Evolutionary conservation across 208 protist species (phyloP), one percentile per base, ranked within the genome.

Genomic region (Endotrypanum monterogeii): DNA sequence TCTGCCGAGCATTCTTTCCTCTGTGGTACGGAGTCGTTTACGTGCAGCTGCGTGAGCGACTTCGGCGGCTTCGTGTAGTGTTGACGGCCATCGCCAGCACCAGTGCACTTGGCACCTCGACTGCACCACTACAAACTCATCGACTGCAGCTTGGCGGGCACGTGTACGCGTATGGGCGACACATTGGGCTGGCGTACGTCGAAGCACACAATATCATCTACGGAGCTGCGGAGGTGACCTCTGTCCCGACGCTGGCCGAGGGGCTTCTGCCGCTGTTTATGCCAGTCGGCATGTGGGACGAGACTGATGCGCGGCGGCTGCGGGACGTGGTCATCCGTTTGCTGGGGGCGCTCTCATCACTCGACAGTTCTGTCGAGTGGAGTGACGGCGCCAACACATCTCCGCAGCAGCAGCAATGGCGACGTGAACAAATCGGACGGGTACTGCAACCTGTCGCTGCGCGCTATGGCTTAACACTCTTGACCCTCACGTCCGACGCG

Each of bases 191-290:
- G 6, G 55, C 71, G 56, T 96, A 96, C 77, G 78, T 96, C 5
- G 71, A 68, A n/a, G 79, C 78, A 54, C 89, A 93, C 74, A 86
- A 93, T 80, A 84, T 85, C 20, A 30, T 96, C 14, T 96, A 95
- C 76, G 89, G 87, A 32, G 79, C 55, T 1, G 76, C 83, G 20
- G 89, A 82, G 56, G 71, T 79, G 54, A 86, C 85, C 61, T 74
- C 84, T 5, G 62, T 83, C 8, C 71, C 51, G 51, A 74, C 92
- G 72, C 68, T 84, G 30, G 76, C 90, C 6, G 82, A 87, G 7
- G 84, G 76, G 3, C 73, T 83, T 69, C 56, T 79, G 63, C 66
- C 70, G 35, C 51, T 96, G 18, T 94, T 94, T 61, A 67, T 87
- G 20, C 79, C 79, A 2, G 3, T 72, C 12, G 37, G 68, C 1